phyloP scores from a whole-genome alignment of 495 filamentous ascomycete genomes.

The Lentithecium fluviatile region DNA sequence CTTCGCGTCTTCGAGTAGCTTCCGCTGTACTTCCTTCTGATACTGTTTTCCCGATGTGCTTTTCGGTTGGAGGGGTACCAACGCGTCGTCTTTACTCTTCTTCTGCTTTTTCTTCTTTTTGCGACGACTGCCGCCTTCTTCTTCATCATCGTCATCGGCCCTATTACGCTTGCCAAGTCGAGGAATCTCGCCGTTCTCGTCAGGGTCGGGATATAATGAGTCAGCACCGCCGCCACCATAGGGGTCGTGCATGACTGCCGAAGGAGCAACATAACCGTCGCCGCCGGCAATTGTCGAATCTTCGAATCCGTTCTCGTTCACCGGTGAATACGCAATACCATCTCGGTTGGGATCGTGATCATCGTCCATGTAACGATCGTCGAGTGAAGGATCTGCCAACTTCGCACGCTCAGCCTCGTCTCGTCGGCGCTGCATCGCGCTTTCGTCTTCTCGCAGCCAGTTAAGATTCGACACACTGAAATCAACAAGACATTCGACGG shows the following conservation, averaged over 20 bases:
- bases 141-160: conserved; percentile 34
- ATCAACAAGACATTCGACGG: conserved; percentile 81
- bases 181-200: conserved; percentile 26
- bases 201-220: conserved; percentile 26
- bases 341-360: conserved; percentile 16
- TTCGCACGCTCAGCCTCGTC: conserved; percentile 54
- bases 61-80: conserved; percentile 30
- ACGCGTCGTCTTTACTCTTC: conserved; percentile 31
- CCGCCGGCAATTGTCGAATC: not conserved
- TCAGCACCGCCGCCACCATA: conserved; percentile 19
- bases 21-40: conserved; percentile 41
- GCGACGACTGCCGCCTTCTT: conserved; percentile 13
- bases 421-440: conserved; percentile 50
- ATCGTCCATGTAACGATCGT: conserved; percentile 39
- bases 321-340: conserved; percentile 32
- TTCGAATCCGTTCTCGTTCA: conserved; percentile 10
- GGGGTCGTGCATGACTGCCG: conserved; percentile 38
- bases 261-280: conserved; percentile 36
- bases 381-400: conserved; percentile 44
- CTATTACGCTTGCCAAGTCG: conserved; percentile 27
- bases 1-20: conserved; percentile 44
- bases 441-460: conserved; percentile 64
- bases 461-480: conserved; percentile 77
- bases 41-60: conserved; percentile 43
- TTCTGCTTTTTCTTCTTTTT: conserved; percentile 36